Evolutionary conservation across 2,329 filamentous ascomycete genomes (phyloP), one percentile per base, ranked within the genome.

Genomic region (Fusarium mangiferae): DNA sequence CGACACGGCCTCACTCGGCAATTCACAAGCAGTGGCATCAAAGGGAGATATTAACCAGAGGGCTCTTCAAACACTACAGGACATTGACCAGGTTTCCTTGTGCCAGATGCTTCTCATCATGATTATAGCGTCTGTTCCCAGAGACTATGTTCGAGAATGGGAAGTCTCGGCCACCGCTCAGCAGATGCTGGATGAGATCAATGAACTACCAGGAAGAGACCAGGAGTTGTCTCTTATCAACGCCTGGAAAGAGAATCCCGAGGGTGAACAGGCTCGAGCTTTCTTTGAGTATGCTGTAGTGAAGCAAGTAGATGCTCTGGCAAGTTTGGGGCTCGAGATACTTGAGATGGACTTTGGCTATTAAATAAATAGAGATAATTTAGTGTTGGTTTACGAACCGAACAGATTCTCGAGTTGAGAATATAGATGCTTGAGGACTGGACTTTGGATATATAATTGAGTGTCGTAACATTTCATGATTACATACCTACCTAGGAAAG

Each of bases 81-180:
- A 83, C 22, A 84, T 87, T 15, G 88, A 90, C 64, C 87, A 88
- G 69, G 83, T 88, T 7, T 87, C 85, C 15, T 80, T 90, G 56
- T 87, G 86, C 69, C 87, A 90, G 73, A 85, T 86, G 62, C 77
- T 90, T 20, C 80, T 90, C 61, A 80, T 85, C 42, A 83, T 91
- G 74, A 82, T 87, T 18, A 71, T 85, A 26, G 79, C 83, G 36
- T 83, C 85, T 51, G 84, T 81, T 3, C 83, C 84, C 1, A 73
- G 79, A 35, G 85, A 82, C 9, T 84, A 87, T 69, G 83, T 83
- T 11, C 79, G 83, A 12, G 84, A 85, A 12, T 89, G 87, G 85
- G 83, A 83, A 33, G 80, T 89, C 6, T 76, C 84, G 39, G 76
- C 75, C 6, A 79, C 84, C 56, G 87, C 88, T 5, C 82, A 78